Evolutionary conservation across 2,329 filamentous ascomycete species (phyloP), one percentile per base, ranked within the genome.

Genomic region (Fusarium sp.): DNA sequence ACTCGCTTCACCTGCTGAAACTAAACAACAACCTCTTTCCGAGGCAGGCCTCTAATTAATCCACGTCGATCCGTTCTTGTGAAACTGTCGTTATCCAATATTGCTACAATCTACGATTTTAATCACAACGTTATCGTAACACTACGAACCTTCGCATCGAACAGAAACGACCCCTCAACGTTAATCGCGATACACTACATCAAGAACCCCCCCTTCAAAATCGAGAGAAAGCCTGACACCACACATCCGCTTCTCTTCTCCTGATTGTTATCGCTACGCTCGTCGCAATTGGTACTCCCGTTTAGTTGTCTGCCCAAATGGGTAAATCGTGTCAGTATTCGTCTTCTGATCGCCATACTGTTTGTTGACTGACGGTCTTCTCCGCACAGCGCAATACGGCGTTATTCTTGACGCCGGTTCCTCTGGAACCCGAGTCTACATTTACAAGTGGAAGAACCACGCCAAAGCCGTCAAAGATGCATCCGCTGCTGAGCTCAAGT

Each of bases 381-480:
- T 51, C 64, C 37, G 28, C 45, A 37, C 65, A 89, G 86, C 85
- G 76, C 86, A 88, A 83, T 97, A 97, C 85, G 96, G 94, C 78
- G 92, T 98, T 75, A 94, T 99, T 77, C 88, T 99, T 76, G 96
- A 99, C 86, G 96, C 96, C 78, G 96, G 96, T 73, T 98, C 96
- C 80, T 98, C 96, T 80, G 95, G 96, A 78, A 98, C 95, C 75
- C 92, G 96, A 78, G 86, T 97, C 68, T 93, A 99, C 80, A 89
- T 99, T 60, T 99, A 99, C 82, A 89, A 90, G 80, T 99, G 96
- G 96, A 88, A 94, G 76, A 91, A 97, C 76, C 89, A 90, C 69
- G 83, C 88, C 38, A 85, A 85, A 71, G 91, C 92, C 40, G 54
- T 69, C 83, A 88, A 74, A 84, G 89, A 89, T 57, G 72, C 77